Conservation (phyloP, 208 protist genomes). For the Leishmania tropica region DNA sequence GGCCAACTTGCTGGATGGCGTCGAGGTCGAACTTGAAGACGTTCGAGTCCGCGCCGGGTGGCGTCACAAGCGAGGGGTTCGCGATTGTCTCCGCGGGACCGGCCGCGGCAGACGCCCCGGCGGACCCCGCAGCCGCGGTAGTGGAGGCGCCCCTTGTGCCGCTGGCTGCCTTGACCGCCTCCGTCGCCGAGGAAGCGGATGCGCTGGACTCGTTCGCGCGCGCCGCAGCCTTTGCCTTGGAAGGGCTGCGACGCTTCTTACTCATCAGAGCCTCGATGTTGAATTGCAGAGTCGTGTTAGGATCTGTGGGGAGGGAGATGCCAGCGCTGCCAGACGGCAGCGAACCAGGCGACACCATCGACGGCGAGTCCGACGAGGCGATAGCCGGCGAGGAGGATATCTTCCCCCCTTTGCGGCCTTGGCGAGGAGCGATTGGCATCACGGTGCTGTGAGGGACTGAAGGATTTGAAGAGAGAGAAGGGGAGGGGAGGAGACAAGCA, state of each 20-base stretch:
- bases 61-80: conserved; percentile 34
- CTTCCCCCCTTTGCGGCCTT: conserved; percentile 89
- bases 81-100: conserved; percentile 16
- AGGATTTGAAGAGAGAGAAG: not conserved
- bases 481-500: conserved; percentile 13
- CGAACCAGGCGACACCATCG: conserved; percentile 57
- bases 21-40: conserved; percentile 88
- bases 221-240: conserved; percentile 27
- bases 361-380: conserved; percentile 44
- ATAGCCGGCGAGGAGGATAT: conserved; percentile 63
- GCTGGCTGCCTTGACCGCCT: not conserved
- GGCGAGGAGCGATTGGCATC: conserved; percentile 80
- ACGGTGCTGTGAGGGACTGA: not conserved
- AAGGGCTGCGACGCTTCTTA: conserved; percentile 39
- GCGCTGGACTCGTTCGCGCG: conserved; percentile 10
- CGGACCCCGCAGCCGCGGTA: conserved; percentile 2
- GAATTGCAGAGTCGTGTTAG: conserved; percentile 44
- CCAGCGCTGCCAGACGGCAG: conserved; percentile 30
- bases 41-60: conserved; percentile 56
- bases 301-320: conserved; percentile 26
- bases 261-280: conserved; percentile 51
- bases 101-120: conserved; percentile 9
- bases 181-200: conserved; percentile 7
- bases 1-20: conserved; percentile 79
- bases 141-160: conserved; percentile 5